A percentile compares a stretch with the other conserved stretches of the same genome.
Conservation (phyloP, 2,329 filamentous ascomycete species). For the Dactylonectria estremocensis region DNA sequence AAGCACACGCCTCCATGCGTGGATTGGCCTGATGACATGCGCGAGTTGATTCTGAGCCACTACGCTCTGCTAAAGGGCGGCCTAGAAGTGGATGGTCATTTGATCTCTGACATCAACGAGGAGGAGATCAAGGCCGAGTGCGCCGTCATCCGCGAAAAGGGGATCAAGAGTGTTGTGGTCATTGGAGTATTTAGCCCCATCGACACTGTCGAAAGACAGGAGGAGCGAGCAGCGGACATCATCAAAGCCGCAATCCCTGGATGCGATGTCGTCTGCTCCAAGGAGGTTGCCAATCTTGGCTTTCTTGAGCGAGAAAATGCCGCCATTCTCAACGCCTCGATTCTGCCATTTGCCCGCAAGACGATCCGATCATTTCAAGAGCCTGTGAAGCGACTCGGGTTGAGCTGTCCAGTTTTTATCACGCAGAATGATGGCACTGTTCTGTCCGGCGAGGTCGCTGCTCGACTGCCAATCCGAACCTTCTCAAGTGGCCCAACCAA, state of each 20-base stretch:
- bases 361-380: slow-evolving; percentile 71
- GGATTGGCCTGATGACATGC: slow-evolving; percentile 68
- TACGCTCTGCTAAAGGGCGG: slow-evolving; percentile 64
- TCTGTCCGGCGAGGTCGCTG: slow-evolving; percentile 67
- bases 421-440: slow-evolving; percentile 77
- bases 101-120: slow-evolving; percentile 63
- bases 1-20: slow-evolving; percentile 66
- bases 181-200: slow-evolving; percentile 69
- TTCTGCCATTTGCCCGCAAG: slow-evolving; percentile 69
- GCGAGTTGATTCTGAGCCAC: slow-evolving; percentile 62
- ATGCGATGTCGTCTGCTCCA: slow-evolving; percentile 65
- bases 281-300: slow-evolving; percentile 67
- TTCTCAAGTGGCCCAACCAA: slow-evolving; percentile 77
- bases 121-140: slow-evolving; percentile 58
- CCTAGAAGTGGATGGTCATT: slow-evolving; percentile 65
- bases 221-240: slow-evolving; percentile 63
- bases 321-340: slow-evolving; percentile 74
- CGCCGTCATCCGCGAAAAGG: slow-evolving; percentile 55
- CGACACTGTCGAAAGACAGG: slow-evolving; percentile 63
- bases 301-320: slow-evolving; percentile 77
- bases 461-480: slow-evolving; percentile 71
- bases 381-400: slow-evolving; percentile 64
- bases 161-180: slow-evolving; percentile 64
- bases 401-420: slow-evolving; percentile 71
- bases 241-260: slow-evolving; percentile 57